Evolutionary conservation across 768 basidiomycete genomes (phyloP), one percentile per base, ranked within the genome.

Genomic region (Boletus rubroflammeus): DNA sequence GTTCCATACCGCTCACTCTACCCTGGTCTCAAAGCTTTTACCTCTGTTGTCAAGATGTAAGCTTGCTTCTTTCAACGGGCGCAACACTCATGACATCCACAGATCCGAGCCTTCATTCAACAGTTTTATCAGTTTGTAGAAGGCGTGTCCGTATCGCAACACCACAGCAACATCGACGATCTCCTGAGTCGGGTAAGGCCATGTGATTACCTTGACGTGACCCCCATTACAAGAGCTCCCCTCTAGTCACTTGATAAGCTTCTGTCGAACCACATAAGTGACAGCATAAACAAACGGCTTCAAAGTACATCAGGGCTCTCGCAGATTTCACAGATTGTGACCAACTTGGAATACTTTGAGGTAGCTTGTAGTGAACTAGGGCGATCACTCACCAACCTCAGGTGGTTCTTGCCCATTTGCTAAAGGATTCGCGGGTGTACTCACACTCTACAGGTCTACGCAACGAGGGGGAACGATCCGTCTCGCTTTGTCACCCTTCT

Each of bases 11-110:
- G 5, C 75, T 86, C 53, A 76, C 78, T 26, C 76, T 99, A 38
- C 94, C 97, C 1, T 99, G 96, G 90, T 98, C 96, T 0, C 88
- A 90, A 67, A 89, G 90, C 1, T 98, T 98, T 71, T 90, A 93
- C 62, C 76, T 90, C n/a, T 96, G 92, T 63, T 98, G 96, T 67
- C 88, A 91, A 76, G 84, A 90, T 65, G 91, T 91, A 68, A 28
- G 53, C 19, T 35, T n/a, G 14, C 43, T 19, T 57, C 34, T 38
- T 49, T 49, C 8, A 21, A 46, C 39, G 3, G 5, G 9, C 26
- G 50, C 15, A 43, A 17, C 26, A 41, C 56, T 48, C 57, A 52
- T 51, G 21, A 46, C 38, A 14, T 28, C 41, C 26, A 28, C 73
- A 96, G 85, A 89, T 96, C 55, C 85, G 92, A 25, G 78, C 76